phyloP scores from a whole-genome alignment of 1,284 basidiomycete genomes.

The Neonothopanus nambi region DNA sequence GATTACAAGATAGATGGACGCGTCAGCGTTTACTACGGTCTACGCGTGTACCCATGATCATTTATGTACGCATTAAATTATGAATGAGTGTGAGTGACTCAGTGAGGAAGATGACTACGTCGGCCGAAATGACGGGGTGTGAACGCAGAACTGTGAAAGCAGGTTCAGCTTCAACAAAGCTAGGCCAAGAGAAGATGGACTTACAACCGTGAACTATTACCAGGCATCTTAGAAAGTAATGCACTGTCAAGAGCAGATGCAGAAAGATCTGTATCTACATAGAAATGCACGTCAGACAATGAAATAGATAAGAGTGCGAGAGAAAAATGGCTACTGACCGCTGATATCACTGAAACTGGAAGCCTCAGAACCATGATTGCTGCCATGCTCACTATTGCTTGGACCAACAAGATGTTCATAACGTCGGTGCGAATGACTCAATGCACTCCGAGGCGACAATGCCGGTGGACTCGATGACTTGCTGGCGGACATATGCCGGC shows the following conservation, averaged over 20 bases:
- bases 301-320: background rate
- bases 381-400: constrained; percentile 54
- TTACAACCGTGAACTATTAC: constrained; percentile 39
- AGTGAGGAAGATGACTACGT: too few species aligned
- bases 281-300: constrained; percentile 7
- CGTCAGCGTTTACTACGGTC: too few species aligned
- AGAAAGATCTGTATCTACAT: constrained; percentile 74
- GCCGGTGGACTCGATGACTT: constrained; percentile 64
- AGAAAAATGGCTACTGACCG: constrained; percentile 46
- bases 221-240: constrained; percentile 62
- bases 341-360: constrained; percentile 85
- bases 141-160: too few species aligned
- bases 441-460: constrained; percentile 51
- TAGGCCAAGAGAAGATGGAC: constrained; percentile 13
- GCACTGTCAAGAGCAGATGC: constrained; percentile 76
- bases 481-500: constrained; percentile 51
- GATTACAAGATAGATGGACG: too few species aligned
- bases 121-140: too few species aligned
- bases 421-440: constrained; percentile 46
- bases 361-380: constrained; percentile 65
- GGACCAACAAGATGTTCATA: constrained; percentile 42
- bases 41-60: too few species aligned
- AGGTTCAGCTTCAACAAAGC: too few species aligned
- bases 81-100: too few species aligned
- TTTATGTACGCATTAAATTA: too few species aligned